Conservation (phyloP, 148 eudicot genomes). For the Simmondsia chinensis region DNA sequence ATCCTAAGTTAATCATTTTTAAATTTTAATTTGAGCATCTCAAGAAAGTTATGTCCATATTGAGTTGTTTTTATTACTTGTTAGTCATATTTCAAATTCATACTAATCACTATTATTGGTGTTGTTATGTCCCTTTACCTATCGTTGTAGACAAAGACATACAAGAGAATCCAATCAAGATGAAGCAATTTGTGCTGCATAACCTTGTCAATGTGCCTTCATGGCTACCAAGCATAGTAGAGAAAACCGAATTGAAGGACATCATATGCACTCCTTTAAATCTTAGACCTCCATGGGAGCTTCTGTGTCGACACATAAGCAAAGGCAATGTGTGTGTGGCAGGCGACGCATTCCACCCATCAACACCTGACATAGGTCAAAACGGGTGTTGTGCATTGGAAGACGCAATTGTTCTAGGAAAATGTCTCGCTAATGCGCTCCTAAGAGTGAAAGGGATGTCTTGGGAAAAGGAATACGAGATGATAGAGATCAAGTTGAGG, state of each 20-base stretch:
- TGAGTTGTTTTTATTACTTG: too few relatives aligned
- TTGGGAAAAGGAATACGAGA: background rate
- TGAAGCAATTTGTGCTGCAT: conserved; percentile 5
- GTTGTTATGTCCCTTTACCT: too few relatives aligned
- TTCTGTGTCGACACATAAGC: background rate
- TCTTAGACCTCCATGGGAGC: conserved; percentile 13
- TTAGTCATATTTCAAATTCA: too few relatives aligned
- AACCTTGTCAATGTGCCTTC: background rate
- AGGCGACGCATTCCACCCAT: conserved; percentile 16
- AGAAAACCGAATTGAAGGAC: conserved; percentile 3
- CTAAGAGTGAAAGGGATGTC: background rate
- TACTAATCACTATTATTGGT: too few relatives aligned
- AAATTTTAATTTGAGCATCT: too few relatives aligned
- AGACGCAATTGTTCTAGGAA: conserved; percentile 2
- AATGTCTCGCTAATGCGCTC: background rate
- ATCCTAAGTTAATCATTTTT: too few relatives aligned
- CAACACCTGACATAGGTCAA: conserved; percentile 16
- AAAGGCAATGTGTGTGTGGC: conserved; percentile 5
- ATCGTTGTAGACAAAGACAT: too few relatives aligned
- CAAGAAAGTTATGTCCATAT: too few relatives aligned
- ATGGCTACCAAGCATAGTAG: conserved; percentile 3
- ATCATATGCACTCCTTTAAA: conserved; percentile 8
- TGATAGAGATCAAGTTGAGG: background rate
- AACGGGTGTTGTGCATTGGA: conserved; percentile 13
- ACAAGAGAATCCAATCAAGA: background rate